Evolutionary conservation across 2,329 filamentous ascomycete genomes (phyloP), one percentile per base, ranked within the genome.

Genomic region (Cladophialophora yegresii): DNA sequence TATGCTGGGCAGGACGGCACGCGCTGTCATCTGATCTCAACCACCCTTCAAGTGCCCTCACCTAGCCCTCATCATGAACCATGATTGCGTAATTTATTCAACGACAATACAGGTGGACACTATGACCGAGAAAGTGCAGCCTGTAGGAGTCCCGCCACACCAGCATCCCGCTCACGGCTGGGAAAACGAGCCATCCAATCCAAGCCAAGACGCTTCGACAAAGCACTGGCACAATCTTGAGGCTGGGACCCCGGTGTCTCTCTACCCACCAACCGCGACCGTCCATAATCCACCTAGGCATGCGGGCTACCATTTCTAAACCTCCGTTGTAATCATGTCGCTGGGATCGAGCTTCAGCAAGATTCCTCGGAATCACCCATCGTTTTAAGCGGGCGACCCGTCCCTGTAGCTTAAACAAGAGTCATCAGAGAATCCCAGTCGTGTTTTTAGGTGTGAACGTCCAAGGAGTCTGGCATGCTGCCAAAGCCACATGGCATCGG

Each of bases 151-250:
- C 36, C 16, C n/a, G 16, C 36, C 12, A 40, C 16, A 40, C 16
- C 36, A 7, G 13, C 36, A 43, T n/a, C 16, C 36, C 36, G 36
- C 28, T 32, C 57, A n/a, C 57, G 57, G 57, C 57, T 59, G 45
- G 47, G 45, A 40, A 40, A 51, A 59, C 57, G 45, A 40, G 57
- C 57, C 57, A 59, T 51, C 47, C 57, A 16, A 33, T 59, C 57
- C n/a, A 30, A 13, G 13, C 32, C 32, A 22, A 59, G 20, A 43
- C 32, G 33, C 12, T 26, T 22, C 30, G 28, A 23, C 26, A 10
- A 8, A 33, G 28, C 8, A 9, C 28, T 54, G 26, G n/a, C 51
- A 32, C 51, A n/a, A 16, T 12, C 22, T 40, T 30, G 30, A 50
- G 7, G 45, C 30, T 59, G 57, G 57, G 47, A 50, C 47, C 20